A percentile compares a stretch with the other conserved stretches of the same genome.
Evolutionary conservation across 202 grass and related monocot species (phyloP).

Genomic region (Saccharum hybrid): DNA sequence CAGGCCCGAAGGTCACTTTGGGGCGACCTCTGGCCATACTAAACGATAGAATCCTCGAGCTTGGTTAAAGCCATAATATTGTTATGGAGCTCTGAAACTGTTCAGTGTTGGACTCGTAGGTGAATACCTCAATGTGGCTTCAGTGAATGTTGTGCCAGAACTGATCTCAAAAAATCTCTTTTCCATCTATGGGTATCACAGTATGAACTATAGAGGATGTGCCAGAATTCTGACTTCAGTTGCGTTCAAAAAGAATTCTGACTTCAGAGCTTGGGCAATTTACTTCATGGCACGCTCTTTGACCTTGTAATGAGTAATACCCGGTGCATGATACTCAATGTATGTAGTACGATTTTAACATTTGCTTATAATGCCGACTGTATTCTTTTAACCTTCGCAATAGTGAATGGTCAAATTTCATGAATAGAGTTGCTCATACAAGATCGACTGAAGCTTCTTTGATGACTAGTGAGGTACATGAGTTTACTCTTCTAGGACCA

Average conservation of each 20-base stretch:
- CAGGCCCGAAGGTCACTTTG: conserved; percentile 91
- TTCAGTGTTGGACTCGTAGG: neutral
- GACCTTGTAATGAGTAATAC: neutral
- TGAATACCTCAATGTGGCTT: neutral
- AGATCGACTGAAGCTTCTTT: no score
- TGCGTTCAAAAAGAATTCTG: no score
- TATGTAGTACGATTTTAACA: neutral
- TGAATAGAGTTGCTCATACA: neutral
- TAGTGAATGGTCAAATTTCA: neutral
- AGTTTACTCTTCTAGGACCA: no score
- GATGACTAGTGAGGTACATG: no score
- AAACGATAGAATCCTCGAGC: neutral
- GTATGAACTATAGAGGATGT: neutral
- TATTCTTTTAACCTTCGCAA: neutral
- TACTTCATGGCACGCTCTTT: neutral
- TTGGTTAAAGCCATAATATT: neutral
- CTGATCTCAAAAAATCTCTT: neutral
- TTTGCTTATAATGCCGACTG: neutral
- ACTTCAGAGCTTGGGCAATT: neutral
- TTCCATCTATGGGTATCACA: neutral
- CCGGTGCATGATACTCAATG: neutral
- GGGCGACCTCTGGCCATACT: conserved; percentile 98
- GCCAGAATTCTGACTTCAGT: neutral
- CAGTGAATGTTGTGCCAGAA: neutral
- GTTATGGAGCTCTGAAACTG: neutral